A percentile compares a stretch with the other conserved stretches of the same genome.
These are phyloP conservation scores for Lichtheimia corymbifera DNA, from an alignment of 371 early-diverging fungal genomes.

Conservation along the genomic window DNA sequence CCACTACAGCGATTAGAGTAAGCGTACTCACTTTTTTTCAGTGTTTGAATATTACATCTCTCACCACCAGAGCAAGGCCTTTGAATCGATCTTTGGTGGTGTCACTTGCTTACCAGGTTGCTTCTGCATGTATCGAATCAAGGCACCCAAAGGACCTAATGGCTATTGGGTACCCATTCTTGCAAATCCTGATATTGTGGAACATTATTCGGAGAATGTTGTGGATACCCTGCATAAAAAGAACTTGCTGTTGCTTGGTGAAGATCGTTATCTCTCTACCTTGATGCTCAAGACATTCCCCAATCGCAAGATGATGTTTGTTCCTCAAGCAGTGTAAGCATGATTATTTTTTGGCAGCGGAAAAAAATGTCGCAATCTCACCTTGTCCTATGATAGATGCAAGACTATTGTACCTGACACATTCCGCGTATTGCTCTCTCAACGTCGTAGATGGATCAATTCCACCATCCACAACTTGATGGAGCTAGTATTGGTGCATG, in stretches of 20 bases:
- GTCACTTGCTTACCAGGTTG: constrained; percentile 97
- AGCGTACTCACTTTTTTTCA: not conserved
- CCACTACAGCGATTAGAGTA: not conserved
- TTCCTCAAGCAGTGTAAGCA: constrained; percentile 73
- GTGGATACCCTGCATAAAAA: constrained; percentile 95
- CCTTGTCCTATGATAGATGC: constrained; percentile 45
- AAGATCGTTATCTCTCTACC: constrained; percentile 94
- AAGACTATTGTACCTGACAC: constrained; percentile 85
- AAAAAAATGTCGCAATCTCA: not conserved
- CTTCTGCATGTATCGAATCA: constrained; percentile 93
- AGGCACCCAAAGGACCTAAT: constrained; percentile 73
- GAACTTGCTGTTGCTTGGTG: constrained; percentile 92
- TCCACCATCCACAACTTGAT: constrained; percentile 87
- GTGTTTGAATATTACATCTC: constrained; percentile 67
- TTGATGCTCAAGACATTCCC: constrained; percentile 93
- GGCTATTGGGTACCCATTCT: constrained; percentile 79
- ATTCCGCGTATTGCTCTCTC: constrained; percentile 78
- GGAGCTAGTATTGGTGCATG: constrained; percentile 81
- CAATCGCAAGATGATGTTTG: constrained; percentile 87
- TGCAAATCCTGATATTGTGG: constrained; percentile 84
- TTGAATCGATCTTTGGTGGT: constrained; percentile 96
- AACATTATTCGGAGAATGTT: constrained; percentile 86
- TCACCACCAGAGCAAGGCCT: constrained; percentile 92
- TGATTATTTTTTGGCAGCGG: not conserved
- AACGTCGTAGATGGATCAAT: constrained; percentile 91